phyloP scores from a whole-genome alignment of 495 filamentous ascomycete genomes.

The Lichina pygmaea region DNA sequence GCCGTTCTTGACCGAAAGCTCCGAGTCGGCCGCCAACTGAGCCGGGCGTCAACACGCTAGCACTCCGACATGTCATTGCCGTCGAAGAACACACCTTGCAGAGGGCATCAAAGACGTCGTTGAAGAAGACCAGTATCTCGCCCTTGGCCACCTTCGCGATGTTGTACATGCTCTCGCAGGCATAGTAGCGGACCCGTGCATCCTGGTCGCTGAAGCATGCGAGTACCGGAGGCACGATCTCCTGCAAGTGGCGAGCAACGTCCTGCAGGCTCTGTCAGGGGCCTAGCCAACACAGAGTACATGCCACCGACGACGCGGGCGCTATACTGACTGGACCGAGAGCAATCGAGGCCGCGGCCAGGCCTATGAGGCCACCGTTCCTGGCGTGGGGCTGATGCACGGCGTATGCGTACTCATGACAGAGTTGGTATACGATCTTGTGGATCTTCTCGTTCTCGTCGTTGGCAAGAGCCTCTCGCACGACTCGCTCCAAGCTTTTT shows the following conservation, averaged over 20 bases:
- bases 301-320: not conserved
- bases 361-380: conserved; percentile 87
- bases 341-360: conserved; percentile 91
- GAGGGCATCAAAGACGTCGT: conserved; percentile 89
- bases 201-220: conserved; percentile 97
- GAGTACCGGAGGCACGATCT: conserved; percentile 91
- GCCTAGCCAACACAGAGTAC: not conserved
- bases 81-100: conserved; percentile 43
- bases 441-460: conserved; percentile 53
- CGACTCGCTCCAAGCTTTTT: conserved; percentile 59
- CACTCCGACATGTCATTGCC: not conserved
- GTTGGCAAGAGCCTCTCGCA: conserved; percentile 55
- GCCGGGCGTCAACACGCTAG: not conserved
- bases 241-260: conserved; percentile 67
- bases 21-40: conserved; percentile 83
- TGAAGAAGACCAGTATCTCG: conserved; percentile 87
- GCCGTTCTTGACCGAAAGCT: conserved; percentile 94
- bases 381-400: conserved; percentile 92
- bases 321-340: conserved; percentile 50
- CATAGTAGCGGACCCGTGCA: conserved; percentile 93
- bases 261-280: conserved; percentile 21
- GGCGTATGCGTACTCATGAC: conserved; percentile 92
- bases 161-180: conserved; percentile 99
- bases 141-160: conserved; percentile 98
- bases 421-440: conserved; percentile 81